Evolutionary conservation across 805 yeast species (phyloP).

Genomic region (Wickerhamomyces kurtzmanii): DNA sequence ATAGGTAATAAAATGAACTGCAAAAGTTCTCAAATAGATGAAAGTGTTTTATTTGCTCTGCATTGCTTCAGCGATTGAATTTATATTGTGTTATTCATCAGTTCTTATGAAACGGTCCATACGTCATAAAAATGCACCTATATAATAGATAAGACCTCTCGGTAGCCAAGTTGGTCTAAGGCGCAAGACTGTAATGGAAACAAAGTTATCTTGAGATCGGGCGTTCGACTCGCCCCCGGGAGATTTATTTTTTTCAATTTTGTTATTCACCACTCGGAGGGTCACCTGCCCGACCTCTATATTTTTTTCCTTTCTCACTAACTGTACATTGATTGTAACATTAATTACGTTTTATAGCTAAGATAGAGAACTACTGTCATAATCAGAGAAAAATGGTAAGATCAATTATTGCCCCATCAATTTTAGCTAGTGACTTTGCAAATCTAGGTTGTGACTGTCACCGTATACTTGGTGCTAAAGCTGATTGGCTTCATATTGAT

Average conservation of each 20-base stretch:
- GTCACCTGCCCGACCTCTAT: background rate
- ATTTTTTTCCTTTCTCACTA: background rate
- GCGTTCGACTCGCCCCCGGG: constrained; percentile 44
- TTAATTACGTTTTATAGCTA: background rate
- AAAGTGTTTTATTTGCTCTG: background rate
- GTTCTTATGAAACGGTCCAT: background rate
- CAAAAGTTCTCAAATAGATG: background rate
- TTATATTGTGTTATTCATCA: background rate
- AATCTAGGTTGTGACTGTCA: constrained; percentile 83
- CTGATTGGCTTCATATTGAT: constrained; percentile 97
- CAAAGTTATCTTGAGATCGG: constrained; percentile 35
- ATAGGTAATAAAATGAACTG: too few species aligned
- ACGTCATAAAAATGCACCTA: background rate
- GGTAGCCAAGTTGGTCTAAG: constrained; percentile 37
- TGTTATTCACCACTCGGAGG: background rate
- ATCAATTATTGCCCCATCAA: constrained; percentile 88
- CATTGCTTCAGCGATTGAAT: background rate
- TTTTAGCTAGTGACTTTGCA: constrained; percentile 87
- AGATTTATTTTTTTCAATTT: constrained; percentile 18
- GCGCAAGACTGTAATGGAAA: constrained; percentile 31
- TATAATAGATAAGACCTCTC: constrained; percentile 15
- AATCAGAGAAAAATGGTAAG: constrained; percentile 43
- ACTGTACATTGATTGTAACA: background rate
- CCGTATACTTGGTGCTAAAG: constrained; percentile 65
- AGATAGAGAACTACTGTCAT: background rate